A percentile compares a stretch with the other conserved stretches of the same genome.
Evolutionary conservation across 805 yeast genomes (phyloP).

Genomic region (Wickerhamiella dianesei): DNA sequence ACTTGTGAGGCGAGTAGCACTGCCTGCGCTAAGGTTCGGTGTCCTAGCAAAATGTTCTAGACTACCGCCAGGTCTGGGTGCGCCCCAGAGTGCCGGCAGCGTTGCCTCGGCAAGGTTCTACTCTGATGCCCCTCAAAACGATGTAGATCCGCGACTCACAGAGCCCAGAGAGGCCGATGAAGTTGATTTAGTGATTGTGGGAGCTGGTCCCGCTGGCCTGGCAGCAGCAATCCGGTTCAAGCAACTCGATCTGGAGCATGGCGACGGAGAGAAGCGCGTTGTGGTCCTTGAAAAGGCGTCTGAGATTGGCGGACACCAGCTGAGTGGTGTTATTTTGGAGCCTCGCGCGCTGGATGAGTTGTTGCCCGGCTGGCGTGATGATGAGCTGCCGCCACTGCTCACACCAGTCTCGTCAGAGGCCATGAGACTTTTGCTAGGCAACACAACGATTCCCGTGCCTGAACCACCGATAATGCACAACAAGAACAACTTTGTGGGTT

Average conservation of each 20-base stretch:
- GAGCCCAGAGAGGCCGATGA: slow-evolving; percentile 70
- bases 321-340: slow-evolving; percentile 89
- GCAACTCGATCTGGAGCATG: slow-evolving; percentile 60
- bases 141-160: not conserved
- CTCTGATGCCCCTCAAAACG: too few relatives aligned
- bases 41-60: not conserved
- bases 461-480: slow-evolving; percentile 89
- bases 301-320: slow-evolving; percentile 83
- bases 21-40: not conserved
- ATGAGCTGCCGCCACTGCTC: slow-evolving; percentile 34
- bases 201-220: slow-evolving; percentile 95
- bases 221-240: slow-evolving; percentile 85
- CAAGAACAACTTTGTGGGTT: slow-evolving; percentile 71
- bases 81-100: too few relatives aligned
- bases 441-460: slow-evolving; percentile 57
- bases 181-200: slow-evolving; percentile 91
- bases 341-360: slow-evolving; percentile 79
- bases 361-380: slow-evolving; percentile 46
- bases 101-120: too few relatives aligned
- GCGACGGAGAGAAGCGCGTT: slow-evolving; percentile 57
- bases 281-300: slow-evolving; percentile 85
- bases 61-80: too few relatives aligned
- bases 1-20: not conserved
- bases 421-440: slow-evolving; percentile 50
- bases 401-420: slow-evolving; percentile 71